Evolutionary conservation across 192 early-diverging fungal genomes (phyloP).

Genomic region (Mortierella claussenii): DNA sequence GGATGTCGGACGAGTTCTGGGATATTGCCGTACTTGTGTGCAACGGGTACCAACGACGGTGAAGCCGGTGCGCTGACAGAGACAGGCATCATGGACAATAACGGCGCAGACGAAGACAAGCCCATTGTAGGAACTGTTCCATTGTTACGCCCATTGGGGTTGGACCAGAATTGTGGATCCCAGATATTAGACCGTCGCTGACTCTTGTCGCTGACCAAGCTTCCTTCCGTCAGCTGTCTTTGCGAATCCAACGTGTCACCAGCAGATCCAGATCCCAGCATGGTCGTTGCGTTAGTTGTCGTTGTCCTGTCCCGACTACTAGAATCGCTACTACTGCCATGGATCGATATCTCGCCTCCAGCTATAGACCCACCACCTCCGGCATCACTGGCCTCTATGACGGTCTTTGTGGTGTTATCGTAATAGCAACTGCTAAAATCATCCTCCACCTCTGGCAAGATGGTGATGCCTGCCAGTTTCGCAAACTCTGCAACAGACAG

Average conservation of each 20-base stretch:
- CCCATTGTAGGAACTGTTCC: not conserved
- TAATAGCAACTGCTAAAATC: not conserved
- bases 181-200: constrained; percentile 24
- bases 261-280: not conserved
- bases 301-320: too few species aligned
- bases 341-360: not conserved
- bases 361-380: not conserved
- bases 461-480: constrained; percentile 44
- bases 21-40: not conserved
- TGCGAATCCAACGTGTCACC: constrained; percentile 22
- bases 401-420: not conserved
- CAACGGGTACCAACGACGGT: not conserved
- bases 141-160: not conserved
- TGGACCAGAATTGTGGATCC: constrained; percentile 44
- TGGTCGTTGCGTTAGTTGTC: not conserved
- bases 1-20: not conserved
- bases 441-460: constrained; percentile 26
- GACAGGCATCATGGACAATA: not conserved
- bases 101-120: constrained; percentile 5
- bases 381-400: not conserved
- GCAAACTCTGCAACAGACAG: constrained; percentile 46
- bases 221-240: constrained; percentile 17
- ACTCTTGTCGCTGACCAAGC: constrained; percentile 3
- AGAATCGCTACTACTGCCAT: not conserved
- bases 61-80: constrained; percentile 2